Base-by-base conservation (phyloP, 345 rosid genomes). In the Erucastrum elatum region DNA sequence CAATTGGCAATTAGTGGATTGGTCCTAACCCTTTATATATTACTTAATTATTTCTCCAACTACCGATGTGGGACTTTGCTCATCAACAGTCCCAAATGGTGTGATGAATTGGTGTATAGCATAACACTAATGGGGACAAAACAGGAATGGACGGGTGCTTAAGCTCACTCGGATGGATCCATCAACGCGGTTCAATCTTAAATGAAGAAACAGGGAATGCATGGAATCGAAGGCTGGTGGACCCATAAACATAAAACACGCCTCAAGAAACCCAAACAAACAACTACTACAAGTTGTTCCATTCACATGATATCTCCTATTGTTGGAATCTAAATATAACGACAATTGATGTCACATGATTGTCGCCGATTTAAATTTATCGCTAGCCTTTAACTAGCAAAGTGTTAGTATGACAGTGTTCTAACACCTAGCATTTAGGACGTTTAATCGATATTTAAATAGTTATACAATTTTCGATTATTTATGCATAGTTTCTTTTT, bases 251-350 rank as follows among this genome's bases (percentile, higher is more conserved):
- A 56, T 51, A 34, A 3, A 49, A 34, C 41, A 63, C 53, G 26
- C 31, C 41, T 63, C 41, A 31, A 63, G 6, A 63, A 63, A 10
- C n/a, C 39, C 21, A 63, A 63, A 63, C 44, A 63, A 63, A 63
- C 41, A 63, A 31, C 67, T 31, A 31, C 67, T 31, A 63, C 26
- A 1, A 15, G n/a, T 75, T 3, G 44, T 26, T 65, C 61, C 44
- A 44, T 66, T 66, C 72, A 66, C 72, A 75, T 75, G 66, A 75
- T 3, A 65, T 15, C 65, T 56, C 1, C 1, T 35, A 13, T 66
- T 41, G 66, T 66, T 58, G 15, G 15, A 37, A 37, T 66, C 59
- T 37, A 37, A 15, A 66, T 41, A 10, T 66, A 65, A 35, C 72
- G 66, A 37, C 21, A 75, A 66, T 29, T 16, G 39, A 7, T 67